Base-by-base conservation (phyloP, 129 eudicot genomes). In the Gnaphalium uliginosum region DNA sequence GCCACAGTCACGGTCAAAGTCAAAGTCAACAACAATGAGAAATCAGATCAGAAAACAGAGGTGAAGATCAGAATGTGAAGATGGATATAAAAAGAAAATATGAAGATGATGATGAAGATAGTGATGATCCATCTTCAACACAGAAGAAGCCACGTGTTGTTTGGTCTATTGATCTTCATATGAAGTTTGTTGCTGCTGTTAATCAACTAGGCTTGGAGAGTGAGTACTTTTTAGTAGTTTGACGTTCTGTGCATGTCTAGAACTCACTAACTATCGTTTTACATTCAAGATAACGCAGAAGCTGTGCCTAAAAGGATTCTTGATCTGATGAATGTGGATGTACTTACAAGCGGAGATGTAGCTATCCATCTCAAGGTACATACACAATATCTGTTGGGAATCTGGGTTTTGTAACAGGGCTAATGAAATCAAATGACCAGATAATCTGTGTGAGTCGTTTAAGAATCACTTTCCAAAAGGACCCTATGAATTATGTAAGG, bases 241-340 rank as follows among this genome's bases (percentile, higher is more conserved):
- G 25, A 51, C 37, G 26, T 27, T 8, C 4, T 10, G 9, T 59
- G 67, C 4, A 59, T 80, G 35, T 41, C 5, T 39, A 25, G 35
- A 56, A 3, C 30, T 53, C 19, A 15, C 51, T 72, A 54, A 72
- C 19, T 14, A n/a, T 27, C 4, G 33, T 56, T 65, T 73, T 68
- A 64, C 13, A 46, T 66, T 67, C 76, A 54, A 66, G 19, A 39
- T 15, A 48, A 70, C 69, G 81, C 89, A 93, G 97, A 90, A 82
- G 98, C 97, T 61, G 89, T 88, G n/a, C 98, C 98, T 35, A 93
- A 90, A 83, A 90, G 92, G 82, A 93, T 93, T 83, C 96, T 90
- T 77, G 97, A 93, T 71, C 62, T 93, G 88, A 93, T 93, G 96
- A 88, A 88, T 26, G 96, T 88, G 71, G 96, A 93, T 33, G 92